Conservation (phyloP, 345 rosid species). For the Durio zibethinus region DNA sequence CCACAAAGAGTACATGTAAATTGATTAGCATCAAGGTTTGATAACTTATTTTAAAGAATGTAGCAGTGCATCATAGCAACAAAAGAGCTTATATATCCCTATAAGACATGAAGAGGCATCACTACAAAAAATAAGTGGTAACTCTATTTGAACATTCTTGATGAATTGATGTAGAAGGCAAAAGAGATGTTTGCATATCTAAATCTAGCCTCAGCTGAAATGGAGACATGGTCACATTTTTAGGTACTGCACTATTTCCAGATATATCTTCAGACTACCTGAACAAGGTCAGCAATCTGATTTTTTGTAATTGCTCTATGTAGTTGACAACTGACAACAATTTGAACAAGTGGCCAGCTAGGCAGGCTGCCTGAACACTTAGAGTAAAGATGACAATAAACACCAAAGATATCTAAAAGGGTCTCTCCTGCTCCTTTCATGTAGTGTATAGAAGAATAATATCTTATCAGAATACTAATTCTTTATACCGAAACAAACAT, state of each 20-base stretch:
- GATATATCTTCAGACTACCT: neutral
- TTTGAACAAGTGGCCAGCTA: neutral
- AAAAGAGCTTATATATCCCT: neutral
- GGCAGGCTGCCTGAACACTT: neutral
- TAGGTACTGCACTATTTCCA: neutral
- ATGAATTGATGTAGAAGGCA: neutral
- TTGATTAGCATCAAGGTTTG: neutral
- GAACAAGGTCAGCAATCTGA: neutral
- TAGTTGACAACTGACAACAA: neutral
- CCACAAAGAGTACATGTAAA: neutral
- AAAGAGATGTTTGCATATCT: neutral
- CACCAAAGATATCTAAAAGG: neutral
- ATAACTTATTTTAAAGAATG: neutral
- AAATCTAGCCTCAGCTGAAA: neutral
- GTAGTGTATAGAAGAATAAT: neutral
- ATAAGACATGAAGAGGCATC: neutral
- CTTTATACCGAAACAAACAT: constrained; percentile 26
- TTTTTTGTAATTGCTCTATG: neutral
- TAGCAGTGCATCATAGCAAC: neutral
- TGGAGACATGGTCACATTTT: neutral
- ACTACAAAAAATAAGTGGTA: neutral
- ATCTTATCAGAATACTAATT: neutral
- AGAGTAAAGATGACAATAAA: constrained; percentile 4
- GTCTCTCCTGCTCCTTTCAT: neutral
- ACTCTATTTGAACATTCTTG: neutral